These are phyloP conservation scores for Boechera stricta DNA, from an alignment of 345 rosid genomes.

Conservation along the genomic window DNA sequence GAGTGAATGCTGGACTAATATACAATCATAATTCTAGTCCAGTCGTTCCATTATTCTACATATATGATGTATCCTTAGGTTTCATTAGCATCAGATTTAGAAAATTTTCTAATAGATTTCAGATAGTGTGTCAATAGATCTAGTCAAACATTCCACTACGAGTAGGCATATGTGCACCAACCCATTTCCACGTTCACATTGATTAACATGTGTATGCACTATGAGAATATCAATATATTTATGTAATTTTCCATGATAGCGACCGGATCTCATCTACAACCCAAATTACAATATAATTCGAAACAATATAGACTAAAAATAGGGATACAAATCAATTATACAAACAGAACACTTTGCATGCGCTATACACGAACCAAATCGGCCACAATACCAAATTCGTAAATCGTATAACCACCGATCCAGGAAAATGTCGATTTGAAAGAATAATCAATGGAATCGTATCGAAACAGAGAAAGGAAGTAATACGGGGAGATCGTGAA, in stretches of 20 bases:
- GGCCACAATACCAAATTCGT: background rate
- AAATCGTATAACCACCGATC: conserved; percentile 11
- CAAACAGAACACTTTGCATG: background rate
- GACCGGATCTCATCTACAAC: conserved; percentile 22
- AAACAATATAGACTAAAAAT: background rate
- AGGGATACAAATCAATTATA: background rate
- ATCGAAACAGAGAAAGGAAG: conserved; percentile 8
- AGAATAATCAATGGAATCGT: background rate
- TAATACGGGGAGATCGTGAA: conserved; percentile 67
- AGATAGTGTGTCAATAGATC: conserved; percentile 22
- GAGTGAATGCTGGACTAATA: background rate
- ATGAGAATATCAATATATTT: background rate
- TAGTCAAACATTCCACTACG: conserved; percentile 13
- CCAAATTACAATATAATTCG: background rate
- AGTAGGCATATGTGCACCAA: background rate
- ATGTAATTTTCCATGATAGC: conserved; percentile 25
- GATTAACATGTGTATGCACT: background rate
- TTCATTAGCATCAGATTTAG: background rate
- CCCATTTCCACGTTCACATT: background rate
- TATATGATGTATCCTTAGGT: background rate
- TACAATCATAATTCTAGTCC: background rate
- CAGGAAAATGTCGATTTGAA: background rate
- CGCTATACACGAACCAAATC: background rate
- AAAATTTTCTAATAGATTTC: background rate
- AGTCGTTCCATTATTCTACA: conserved; percentile 16